Conservation (phyloP, 2,329 filamentous ascomycete species). For the Venturia nashicola region DNA sequence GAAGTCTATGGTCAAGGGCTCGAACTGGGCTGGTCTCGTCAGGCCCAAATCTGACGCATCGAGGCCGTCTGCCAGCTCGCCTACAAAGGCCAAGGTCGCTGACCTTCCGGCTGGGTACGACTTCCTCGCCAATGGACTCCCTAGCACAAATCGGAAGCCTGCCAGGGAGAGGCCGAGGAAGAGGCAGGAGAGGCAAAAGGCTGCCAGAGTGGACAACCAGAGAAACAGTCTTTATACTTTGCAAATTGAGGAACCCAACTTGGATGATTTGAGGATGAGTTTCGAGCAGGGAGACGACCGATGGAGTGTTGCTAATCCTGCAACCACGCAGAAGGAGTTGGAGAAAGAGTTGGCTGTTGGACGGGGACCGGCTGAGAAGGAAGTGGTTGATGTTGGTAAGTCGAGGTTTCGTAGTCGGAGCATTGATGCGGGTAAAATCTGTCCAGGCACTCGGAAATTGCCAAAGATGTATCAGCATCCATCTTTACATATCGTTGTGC, state of each 20-base stretch:
- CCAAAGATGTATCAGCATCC: neutral
- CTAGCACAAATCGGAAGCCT: neutral
- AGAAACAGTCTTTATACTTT: neutral
- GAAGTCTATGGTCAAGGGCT: neutral
- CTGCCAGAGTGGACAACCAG: neutral
- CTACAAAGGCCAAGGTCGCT: neutral
- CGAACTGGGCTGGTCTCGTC: neutral
- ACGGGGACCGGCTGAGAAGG: neutral
- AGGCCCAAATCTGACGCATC: neutral
- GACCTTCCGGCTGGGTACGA: neutral
- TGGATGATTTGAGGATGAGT: slow-evolving; percentile 8
- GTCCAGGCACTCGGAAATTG: neutral
- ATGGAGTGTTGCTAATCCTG: slow-evolving; percentile 1
- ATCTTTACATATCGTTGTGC: neutral
- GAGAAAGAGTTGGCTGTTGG: neutral
- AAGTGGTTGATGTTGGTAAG: neutral
- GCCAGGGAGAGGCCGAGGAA: neutral
- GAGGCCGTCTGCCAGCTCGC: neutral
- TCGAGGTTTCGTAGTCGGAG: neutral
- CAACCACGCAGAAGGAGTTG: neutral
- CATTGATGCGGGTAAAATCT: neutral
- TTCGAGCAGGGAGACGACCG: slow-evolving; percentile 6
- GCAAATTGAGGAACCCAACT: slow-evolving; percentile 1
- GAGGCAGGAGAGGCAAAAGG: slow-evolving; percentile 3
- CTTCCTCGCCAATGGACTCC: neutral